Evolutionary conservation across 2,329 filamentous ascomycete species (phyloP).

Genomic region (Aspergillus calidoustus): DNA sequence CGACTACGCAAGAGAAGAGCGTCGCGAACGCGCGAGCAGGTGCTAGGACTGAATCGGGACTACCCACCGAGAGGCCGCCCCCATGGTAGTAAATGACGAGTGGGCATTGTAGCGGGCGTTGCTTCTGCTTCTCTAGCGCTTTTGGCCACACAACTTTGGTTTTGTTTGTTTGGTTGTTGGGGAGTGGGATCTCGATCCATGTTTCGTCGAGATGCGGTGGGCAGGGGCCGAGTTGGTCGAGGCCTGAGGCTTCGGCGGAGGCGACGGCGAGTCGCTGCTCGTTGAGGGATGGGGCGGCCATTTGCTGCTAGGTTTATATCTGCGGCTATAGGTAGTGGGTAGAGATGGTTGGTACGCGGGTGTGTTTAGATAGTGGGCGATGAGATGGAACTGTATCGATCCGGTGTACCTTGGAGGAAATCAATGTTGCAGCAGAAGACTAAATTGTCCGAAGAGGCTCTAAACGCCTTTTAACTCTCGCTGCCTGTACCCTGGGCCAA

Average conservation of each 20-base stretch:
- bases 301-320: too few species aligned
- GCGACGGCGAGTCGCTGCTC: not conserved
- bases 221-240: not conserved
- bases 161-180: not conserved
- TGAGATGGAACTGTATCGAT: too few species aligned
- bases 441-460: not conserved
- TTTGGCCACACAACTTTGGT: not conserved
- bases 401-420: not conserved
- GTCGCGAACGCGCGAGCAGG: not conserved
- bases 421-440: not conserved
- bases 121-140: not conserved
- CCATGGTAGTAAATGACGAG: not conserved
- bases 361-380: not conserved
- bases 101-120: not conserved
- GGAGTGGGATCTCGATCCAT: not conserved
- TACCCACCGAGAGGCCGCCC: not conserved
- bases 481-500: not conserved
- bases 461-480: not conserved
- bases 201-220: not conserved
- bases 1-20: not conserved
- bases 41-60: not conserved
- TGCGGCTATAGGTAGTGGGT: not conserved
- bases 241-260: not conserved
- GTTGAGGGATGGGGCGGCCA: not conserved
- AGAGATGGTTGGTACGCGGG: not conserved